Base-by-base conservation (phyloP, 768 basidiomycete species). In the Serpula lacrymans region DNA sequence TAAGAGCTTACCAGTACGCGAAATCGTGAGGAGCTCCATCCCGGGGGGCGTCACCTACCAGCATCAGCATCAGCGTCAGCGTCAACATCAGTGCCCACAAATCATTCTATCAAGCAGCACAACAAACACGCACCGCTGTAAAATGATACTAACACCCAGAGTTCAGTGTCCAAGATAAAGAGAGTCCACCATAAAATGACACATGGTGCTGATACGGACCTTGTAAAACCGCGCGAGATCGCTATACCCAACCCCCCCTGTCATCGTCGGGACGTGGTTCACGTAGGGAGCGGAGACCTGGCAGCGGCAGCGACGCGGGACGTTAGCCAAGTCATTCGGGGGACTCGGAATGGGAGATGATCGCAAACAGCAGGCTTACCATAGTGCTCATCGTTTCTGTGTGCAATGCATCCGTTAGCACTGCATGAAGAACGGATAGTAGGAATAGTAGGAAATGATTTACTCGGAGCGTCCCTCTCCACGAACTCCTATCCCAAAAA, bases 141-240 rank as follows among this genome's bases (percentile, higher is more conserved):
- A 69, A 69, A 50, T 69, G 67, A 39, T 70, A 62, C 66, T 69
- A 32, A 32, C 33, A 18, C 27, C 34, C 6, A 14, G 6, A 33
- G 14, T 6, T 14, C n/a, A 6, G 14, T n/a, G 14, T 29, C 27
- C 9, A 14, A 29, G 13, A 25, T 17, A 5, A 11, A 8, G 2
- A 26, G 21, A 13, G 37, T 13, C 27, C 9, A 14, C 9, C 10
- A 25, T 17, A 5, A 11, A 8, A 2, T 20, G 21, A 13, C 38
- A 8, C 28, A 24, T 13, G 18, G 26, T 25, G n/a, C 14, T n/a
- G 5, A 21, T 21, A 23, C 55, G 37, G 20, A 63, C 65, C 57
- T 69, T 69, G 53, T 75, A 76, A 50, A 74, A 73, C n/a, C 64
- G 63, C 13, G 67, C 60, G 12, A 73, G 51, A 5, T 67, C 63